Conservation (phyloP, 2,329 filamentous ascomycete genomes). For the Gremmenia infestans region DNA sequence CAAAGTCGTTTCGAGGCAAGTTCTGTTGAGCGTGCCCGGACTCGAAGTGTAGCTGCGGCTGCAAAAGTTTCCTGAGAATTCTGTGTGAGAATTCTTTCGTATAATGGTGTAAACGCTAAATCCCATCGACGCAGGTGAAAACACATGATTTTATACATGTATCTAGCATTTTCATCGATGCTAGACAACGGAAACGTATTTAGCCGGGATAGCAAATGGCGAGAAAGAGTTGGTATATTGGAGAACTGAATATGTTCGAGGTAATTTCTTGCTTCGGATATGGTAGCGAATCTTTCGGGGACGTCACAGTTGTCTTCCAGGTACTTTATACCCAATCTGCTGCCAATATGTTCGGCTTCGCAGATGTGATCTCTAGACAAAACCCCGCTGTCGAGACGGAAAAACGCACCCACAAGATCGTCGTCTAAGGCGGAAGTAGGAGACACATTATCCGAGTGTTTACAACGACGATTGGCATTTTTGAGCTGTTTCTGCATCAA, state of each 20-base stretch:
- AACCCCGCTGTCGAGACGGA: constrained; percentile 13
- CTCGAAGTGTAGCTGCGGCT: constrained; percentile 16
- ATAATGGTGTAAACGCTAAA: constrained; percentile 15
- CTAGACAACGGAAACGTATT: neutral
- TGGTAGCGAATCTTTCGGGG: constrained; percentile 6
- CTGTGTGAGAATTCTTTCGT: constrained; percentile 2
- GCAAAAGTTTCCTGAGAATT: constrained; percentile 8
- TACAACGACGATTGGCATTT: neutral
- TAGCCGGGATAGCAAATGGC: neutral
- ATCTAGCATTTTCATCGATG: neutral
- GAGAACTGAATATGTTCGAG: constrained; percentile 10
- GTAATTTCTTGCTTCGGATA: constrained; percentile 10
- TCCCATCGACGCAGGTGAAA: constrained; percentile 16
- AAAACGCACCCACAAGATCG: constrained; percentile 18
- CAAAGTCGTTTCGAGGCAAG: constrained; percentile 11
- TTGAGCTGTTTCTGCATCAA: constrained; percentile 17
- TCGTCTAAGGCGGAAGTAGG: constrained; percentile 16
- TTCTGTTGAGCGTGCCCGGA: constrained; percentile 8
- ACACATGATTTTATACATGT: neutral
- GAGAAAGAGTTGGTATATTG: constrained; percentile 9
- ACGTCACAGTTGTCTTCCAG: constrained; percentile 3
- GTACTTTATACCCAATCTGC: constrained; percentile 13
- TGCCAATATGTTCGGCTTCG: neutral
- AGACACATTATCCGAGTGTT: constrained; percentile 1
- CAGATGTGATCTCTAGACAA: constrained; percentile 6